Conservation (phyloP, 495 filamentous ascomycete species). For the Talaromyces borbonicus region DNA sequence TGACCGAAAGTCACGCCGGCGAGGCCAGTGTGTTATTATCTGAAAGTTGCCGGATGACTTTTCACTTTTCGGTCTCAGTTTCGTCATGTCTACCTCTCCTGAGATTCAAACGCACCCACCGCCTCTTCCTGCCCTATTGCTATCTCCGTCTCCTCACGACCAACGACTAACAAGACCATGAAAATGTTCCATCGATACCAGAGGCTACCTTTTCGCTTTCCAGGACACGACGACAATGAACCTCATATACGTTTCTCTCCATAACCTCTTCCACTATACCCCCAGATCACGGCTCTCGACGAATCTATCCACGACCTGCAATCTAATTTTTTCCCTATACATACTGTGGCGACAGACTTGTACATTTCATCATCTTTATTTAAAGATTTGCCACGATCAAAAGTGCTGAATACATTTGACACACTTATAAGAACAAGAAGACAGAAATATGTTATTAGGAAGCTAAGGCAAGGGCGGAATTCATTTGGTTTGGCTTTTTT, state of each 20-base stretch:
- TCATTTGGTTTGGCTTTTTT: conserved; percentile 7
- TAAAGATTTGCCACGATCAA: background rate
- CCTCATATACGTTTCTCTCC: too few species aligned
- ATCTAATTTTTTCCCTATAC: background rate
- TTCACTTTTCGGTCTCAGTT: too few species aligned
- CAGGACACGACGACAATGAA: too few species aligned
- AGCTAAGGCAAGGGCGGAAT: too few species aligned
- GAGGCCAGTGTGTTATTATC: conserved; percentile 35
- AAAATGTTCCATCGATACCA: too few species aligned
- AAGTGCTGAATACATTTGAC: conserved; percentile 10
- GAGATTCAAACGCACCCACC: background rate
- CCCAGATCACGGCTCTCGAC: too few species aligned
- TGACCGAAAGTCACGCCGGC: conserved; percentile 20
- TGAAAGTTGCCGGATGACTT: conserved; percentile 12
- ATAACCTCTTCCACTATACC: too few species aligned
- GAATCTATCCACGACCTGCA: too few species aligned
- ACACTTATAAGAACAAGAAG: too few species aligned
- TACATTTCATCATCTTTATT: conserved; percentile 9
- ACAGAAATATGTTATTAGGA: too few species aligned
- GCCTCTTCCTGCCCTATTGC: too few species aligned
- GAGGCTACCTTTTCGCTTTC: too few species aligned
- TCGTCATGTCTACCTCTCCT: background rate
- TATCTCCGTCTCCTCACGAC: background rate
- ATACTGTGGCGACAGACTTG: conserved; percentile 6
- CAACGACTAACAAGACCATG: background rate